Evolutionary conservation across 75 land plant genomes (phyloP).

Genomic region (Selaginella moellendorffii): DNA sequence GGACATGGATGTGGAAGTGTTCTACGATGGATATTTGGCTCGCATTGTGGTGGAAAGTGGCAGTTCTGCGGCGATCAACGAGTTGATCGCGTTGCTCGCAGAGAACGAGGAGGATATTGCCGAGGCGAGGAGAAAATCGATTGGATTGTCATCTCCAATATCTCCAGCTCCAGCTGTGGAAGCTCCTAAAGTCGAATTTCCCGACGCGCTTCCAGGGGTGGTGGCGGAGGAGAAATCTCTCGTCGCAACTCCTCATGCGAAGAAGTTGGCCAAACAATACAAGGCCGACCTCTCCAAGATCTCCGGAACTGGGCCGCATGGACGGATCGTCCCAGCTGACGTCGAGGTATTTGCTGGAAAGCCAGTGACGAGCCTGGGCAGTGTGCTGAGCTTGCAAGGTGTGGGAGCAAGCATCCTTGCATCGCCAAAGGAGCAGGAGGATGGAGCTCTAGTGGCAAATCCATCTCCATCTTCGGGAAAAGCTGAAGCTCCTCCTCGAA

Average conservation of each 20-base stretch:
- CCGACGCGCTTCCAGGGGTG: background rate
- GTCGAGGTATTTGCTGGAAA: constrained; percentile 67
- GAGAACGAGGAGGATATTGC: constrained; percentile 66
- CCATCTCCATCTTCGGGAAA: constrained; percentile 8
- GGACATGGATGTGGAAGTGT: constrained; percentile 98
- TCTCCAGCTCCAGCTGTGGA: constrained; percentile 12
- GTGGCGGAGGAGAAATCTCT: background rate
- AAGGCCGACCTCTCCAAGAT: constrained; percentile 56
- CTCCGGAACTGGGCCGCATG: constrained; percentile 64
- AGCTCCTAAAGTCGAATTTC: background rate
- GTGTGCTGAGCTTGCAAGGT: constrained; percentile 6
- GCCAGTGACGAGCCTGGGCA: constrained; percentile 19
- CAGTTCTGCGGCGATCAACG: constrained; percentile 67
- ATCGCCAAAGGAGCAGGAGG: background rate
- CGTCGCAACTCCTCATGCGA: constrained; percentile 75
- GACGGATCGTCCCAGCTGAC: constrained; percentile 63
- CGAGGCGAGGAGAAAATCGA: constrained; percentile 33
- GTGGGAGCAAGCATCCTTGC: constrained; percentile 2
- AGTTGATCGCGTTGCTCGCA: constrained; percentile 74
- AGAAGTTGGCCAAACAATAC: constrained; percentile 86
- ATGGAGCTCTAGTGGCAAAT: constrained; percentile 15
- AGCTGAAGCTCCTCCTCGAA: constrained; percentile 16
- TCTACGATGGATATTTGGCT: constrained; percentile 84
- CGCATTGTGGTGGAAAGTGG: constrained; percentile 67
- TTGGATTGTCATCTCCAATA: constrained; percentile 7